A percentile compares a stretch with the other conserved stretches of the same genome.
phyloP scores from a whole-genome alignment of 2,329 filamentous ascomycete species.

The Fusarium buxicola region DNA sequence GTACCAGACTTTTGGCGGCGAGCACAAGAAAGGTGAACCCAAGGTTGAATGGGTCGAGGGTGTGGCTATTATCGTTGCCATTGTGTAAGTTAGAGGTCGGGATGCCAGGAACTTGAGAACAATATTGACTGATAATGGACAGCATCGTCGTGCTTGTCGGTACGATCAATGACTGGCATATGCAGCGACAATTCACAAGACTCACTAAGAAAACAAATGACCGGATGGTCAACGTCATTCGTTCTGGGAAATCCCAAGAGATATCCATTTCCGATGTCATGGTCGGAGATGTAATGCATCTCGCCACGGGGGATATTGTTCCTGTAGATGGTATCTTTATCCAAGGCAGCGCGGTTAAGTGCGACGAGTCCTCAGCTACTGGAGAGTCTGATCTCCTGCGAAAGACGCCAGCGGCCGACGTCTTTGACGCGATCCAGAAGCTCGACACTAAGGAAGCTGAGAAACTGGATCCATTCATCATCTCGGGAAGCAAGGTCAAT shows the following conservation, averaged over 20 bases:
- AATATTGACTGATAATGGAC: constrained; percentile 8
- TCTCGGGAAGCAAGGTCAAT: constrained; percentile 66
- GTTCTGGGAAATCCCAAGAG: constrained; percentile 72
- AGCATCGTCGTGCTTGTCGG: constrained; percentile 71
- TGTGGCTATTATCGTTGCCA: constrained; percentile 73
- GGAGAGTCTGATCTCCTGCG: constrained; percentile 79
- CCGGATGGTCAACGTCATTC: constrained; percentile 73
- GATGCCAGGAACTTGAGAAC: constrained; percentile 50
- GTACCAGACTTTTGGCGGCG: constrained; percentile 71
- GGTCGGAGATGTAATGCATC: constrained; percentile 76
- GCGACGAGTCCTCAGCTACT: constrained; percentile 79
- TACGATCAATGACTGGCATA: constrained; percentile 75
- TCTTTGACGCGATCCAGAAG: constrained; percentile 64
- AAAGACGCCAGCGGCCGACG: constrained; percentile 71
- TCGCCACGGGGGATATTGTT: constrained; percentile 76
- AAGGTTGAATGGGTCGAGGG: constrained; percentile 76
- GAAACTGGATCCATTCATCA: constrained; percentile 74
- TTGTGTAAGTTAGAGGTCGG: constrained; percentile 53
- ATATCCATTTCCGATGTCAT: constrained; percentile 75
- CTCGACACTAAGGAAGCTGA: constrained; percentile 53
- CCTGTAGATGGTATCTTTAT: constrained; percentile 79
- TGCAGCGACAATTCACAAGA: constrained; percentile 73
- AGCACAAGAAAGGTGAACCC: constrained; percentile 59
- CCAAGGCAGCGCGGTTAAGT: constrained; percentile 64
- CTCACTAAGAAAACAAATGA: constrained; percentile 73